A percentile compares a stretch with the other conserved stretches of the same genome.
Evolutionary conservation across 768 basidiomycete species (phyloP).

Genomic region (Chalciporus piperatus): DNA sequence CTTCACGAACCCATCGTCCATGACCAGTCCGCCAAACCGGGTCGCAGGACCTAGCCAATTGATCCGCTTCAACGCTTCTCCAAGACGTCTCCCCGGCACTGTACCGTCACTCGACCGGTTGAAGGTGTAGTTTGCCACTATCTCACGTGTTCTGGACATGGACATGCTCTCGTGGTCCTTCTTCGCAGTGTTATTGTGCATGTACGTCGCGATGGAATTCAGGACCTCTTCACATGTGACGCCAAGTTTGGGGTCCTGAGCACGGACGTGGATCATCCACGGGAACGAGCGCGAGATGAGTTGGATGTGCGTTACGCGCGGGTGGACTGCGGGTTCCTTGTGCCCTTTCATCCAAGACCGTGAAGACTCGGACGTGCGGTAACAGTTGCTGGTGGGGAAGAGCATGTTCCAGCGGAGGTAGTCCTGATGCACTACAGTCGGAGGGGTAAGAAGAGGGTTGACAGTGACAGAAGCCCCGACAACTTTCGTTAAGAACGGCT

Average conservation of each 20-base stretch:
- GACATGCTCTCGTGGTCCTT: conserved; percentile 50
- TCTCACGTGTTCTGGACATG: conserved; percentile 33
- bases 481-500: conserved; percentile 52
- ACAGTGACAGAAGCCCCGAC: conserved; percentile 47
- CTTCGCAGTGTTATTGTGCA: conserved; percentile 50
- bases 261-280: conserved; percentile 51
- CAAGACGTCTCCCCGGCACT: conserved; percentile 68
- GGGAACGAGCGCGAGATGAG: conserved; percentile 56
- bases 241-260: conserved; percentile 44
- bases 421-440: conserved; percentile 39
- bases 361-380: conserved; percentile 57
- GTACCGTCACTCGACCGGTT: conserved; percentile 63
- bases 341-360: conserved; percentile 69
- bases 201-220: conserved; percentile 47
- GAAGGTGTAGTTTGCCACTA: conserved; percentile 54
- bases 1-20: conserved; percentile 44
- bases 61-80: conserved; percentile 57
- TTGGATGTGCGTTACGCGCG: conserved; percentile 50
- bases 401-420: conserved; percentile 77
- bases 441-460: conserved; percentile 61
- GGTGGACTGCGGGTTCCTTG: conserved; percentile 61
- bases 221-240: conserved; percentile 69
- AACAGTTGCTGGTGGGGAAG: conserved; percentile 56
- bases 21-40: conserved; percentile 60
- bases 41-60: conserved; percentile 63